Base-by-base conservation (phyloP, 805 yeast genomes). In the Metschnikowia orientalis region DNA sequence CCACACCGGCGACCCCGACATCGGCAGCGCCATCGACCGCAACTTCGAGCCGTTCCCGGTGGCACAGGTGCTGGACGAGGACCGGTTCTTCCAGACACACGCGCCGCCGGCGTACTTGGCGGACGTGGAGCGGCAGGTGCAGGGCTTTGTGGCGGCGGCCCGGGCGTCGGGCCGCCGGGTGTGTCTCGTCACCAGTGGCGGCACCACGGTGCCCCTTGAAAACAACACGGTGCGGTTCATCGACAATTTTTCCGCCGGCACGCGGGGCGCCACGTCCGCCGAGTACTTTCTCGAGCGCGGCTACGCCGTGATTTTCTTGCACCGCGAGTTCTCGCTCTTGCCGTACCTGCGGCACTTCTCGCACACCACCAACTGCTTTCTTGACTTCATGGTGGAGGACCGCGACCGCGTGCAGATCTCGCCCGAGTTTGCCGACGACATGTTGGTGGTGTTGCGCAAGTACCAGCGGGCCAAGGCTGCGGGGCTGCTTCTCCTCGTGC, bases 241-340 rank as follows among this genome's bases (percentile, higher is more conserved):
- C 50, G 99, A 92, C 59, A 92, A 92, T 53, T 92, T 92, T 57
- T 80, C 92, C 44, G 97, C 97, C 15, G 99, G 99, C 15, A 92
- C 97, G 0, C 75, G 99, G 58, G 99, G 98, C 35, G 95, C 98
- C 4, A 79, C 95, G 0, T 81, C 94, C 23, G 95, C 97, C 4
- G 98, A 92, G 57, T 81, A 85, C 53, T 86, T 90, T 47, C 63
- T 92, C 34, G 85, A 81, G 35, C 65, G 75, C 36, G 95, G 88
- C 1, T 92, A 92, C 52, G 90, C 95, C 9, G 98, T 92, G 22
- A 81, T 92, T 19, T 92, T 92, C 51, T 60, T 92, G 24, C 95
- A 92, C 57, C 69, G 99, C 27, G 96, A 92, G 57, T 90, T 87
- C 58, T 84, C 95, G 0, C 67, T 92, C 35, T 69, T 85, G 44